These are phyloP conservation scores for Rhodotorula glutinis DNA, from an alignment of 1,284 basidiomycete species.

Conservation along the genomic window DNA sequence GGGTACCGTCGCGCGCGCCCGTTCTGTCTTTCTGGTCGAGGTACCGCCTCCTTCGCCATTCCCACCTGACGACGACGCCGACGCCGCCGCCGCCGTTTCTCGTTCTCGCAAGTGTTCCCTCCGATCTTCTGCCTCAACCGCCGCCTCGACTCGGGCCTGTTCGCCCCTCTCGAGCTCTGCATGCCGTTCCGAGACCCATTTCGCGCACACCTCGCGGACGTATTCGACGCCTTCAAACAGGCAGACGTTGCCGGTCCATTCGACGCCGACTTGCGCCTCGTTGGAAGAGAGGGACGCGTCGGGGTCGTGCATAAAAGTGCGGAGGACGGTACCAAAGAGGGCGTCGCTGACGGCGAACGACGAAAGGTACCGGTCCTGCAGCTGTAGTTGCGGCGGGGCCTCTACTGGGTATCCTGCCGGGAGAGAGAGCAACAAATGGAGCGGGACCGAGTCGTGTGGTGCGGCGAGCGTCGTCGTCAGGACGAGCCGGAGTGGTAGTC, in stretches of 20 bases:
- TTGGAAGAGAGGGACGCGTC: background rate
- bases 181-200: constrained; percentile 24
- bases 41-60: background rate
- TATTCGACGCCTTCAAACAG: constrained; percentile 36
- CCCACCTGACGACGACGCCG: too few relatives aligned
- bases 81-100: background rate
- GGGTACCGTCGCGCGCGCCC: constrained; percentile 3
- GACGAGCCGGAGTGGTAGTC: constrained; percentile 18
- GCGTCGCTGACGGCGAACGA: constrained; percentile 17
- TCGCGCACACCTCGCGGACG: constrained; percentile 19
- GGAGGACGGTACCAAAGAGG: constrained; percentile 23
- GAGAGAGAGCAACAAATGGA: constrained; percentile 34
- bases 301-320: constrained; percentile 32
- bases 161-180: constrained; percentile 18
- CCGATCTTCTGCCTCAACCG: background rate
- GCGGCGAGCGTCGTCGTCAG: constrained; percentile 19
- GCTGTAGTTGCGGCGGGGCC: constrained; percentile 30
- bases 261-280: constrained; percentile 7
- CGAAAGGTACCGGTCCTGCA: constrained; percentile 31
- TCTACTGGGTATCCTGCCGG: constrained; percentile 21
- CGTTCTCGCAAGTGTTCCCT: background rate
- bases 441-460: constrained; percentile 4
- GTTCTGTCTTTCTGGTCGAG: background rate
- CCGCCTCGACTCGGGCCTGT: constrained; percentile 1
- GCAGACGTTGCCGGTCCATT: constrained; percentile 24